Evolutionary conservation across 441 rosid species (phyloP), one percentile per base, ranked within the genome.

Genomic region (Omphalea diandra): DNA sequence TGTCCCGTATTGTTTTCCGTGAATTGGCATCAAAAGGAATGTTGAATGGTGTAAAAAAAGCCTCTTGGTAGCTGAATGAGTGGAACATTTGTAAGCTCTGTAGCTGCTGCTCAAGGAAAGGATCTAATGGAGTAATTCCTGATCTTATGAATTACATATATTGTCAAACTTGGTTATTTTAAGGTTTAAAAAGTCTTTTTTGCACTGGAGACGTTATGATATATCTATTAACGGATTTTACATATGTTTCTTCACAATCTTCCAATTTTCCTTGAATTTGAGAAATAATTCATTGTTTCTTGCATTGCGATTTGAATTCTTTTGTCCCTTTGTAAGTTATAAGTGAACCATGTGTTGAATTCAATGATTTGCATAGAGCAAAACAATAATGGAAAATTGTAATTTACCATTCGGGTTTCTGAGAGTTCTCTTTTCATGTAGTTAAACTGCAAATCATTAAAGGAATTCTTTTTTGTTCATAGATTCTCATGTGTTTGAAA

Each of bases 1-100:
- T 82, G 85, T 82, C 81, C 31, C 82, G 83, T 52, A 72, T 82
- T 49, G 81, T 82, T 59, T 82, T 79, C 57, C 81, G 83, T 7
- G 63, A 71, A 18, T 36, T 76, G 56, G 79, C 83, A 12, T 55
- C 70, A 9, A 62, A 76, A 44, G 81, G 83, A 33, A 69, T 76
- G 83, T 47, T 82, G 67, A 63, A 56, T 62, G 81, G 85, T 20
- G 33, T 82, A 35, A 82, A 77, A 77, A 82, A 82, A 62, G 79
- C 85, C 3, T 82, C 81, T 35, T 82, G 85, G 85, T 82, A 65
- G 71, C 38, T n/a, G 3, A 2, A 11, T 50, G 2, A 11, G 35
- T 52, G 2, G 4, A 41, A 54, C 20, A 18, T 20, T 57, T 59
- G 63, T 1, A 33, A 18, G 32, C 20, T 41, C 38, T 29, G 12